Evolutionary conservation across 2,329 filamentous ascomycete species (phyloP).

Genomic region (Fusarium ramigenum): DNA sequence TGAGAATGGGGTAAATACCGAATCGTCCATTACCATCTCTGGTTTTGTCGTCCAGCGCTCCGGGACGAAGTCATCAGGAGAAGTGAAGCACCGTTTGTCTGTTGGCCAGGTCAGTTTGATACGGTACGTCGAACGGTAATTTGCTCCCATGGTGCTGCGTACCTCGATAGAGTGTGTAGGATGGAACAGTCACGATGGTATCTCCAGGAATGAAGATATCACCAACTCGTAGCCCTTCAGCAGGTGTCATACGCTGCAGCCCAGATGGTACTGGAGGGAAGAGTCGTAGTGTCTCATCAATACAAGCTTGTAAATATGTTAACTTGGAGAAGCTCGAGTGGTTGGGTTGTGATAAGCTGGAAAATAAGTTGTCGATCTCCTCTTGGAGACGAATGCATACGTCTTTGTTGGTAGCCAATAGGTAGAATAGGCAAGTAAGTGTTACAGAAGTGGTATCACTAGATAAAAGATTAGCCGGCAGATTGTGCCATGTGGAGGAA

Average conservation of each 20-base stretch:
- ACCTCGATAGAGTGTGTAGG: neutral
- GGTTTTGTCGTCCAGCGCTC: neutral
- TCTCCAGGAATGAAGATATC: neutral
- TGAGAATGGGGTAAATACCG: neutral
- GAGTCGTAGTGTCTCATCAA: neutral
- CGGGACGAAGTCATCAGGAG: neutral
- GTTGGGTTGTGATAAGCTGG: neutral
- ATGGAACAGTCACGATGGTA: neutral
- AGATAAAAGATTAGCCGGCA: accelerated
- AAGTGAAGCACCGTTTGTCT: neutral
- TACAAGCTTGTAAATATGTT: neutral
- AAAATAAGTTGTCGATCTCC: neutral
- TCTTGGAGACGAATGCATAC: neutral
- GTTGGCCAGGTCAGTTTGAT: neutral
- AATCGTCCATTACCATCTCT: neutral
- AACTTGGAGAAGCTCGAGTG: neutral
- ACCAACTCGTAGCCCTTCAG: neutral
- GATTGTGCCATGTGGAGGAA: no score
- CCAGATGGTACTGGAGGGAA: neutral
- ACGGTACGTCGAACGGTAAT: no score
- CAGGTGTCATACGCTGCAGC: neutral
- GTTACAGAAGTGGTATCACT: neutral
- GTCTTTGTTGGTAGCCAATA: neutral
- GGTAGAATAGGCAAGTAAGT: neutral
- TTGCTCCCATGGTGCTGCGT: neutral